Conservation (phyloP, 2,329 filamentous ascomycete genomes). For the Pseudogymnoascus pannorum region DNA sequence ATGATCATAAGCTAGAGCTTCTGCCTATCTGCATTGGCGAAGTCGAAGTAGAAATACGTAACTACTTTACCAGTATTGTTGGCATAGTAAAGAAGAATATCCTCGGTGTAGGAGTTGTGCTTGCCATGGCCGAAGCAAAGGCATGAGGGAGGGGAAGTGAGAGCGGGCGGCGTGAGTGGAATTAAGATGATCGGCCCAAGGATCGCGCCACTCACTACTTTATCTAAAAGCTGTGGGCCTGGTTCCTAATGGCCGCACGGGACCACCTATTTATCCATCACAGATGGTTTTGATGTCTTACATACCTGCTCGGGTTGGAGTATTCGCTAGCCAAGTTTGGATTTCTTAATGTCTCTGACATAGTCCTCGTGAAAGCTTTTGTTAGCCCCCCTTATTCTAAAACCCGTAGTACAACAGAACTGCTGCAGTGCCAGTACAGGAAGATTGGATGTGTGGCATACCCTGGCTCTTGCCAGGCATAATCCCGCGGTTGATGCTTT, state of each 20-base stretch:
- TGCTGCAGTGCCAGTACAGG: slow-evolving; percentile 8
- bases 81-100: too few relatives aligned
- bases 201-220: background rate
- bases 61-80: too few relatives aligned
- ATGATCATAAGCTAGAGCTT: too few relatives aligned
- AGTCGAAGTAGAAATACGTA: too few relatives aligned
- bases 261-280: background rate
- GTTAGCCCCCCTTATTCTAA: slow-evolving; percentile 36
- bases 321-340: slow-evolving; percentile 44
- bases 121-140: too few relatives aligned
- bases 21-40: too few relatives aligned
- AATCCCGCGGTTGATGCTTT: slow-evolving; percentile 19
- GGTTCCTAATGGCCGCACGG: background rate
- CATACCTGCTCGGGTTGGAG: slow-evolving; percentile 42
- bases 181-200: background rate
- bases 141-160: too few relatives aligned
- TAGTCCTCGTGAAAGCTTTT: slow-evolving; percentile 42
- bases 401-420: slow-evolving; percentile 11
- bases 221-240: background rate
- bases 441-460: slow-evolving; percentile 13
- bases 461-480: slow-evolving; percentile 25
- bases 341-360: slow-evolving; percentile 42
- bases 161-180: background rate
- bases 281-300: slow-evolving; percentile 23
- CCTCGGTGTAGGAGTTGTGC: too few relatives aligned